These are phyloP conservation scores for Salix caprea DNA, from an alignment of 345 rosid genomes.

Conservation along the genomic window DNA sequence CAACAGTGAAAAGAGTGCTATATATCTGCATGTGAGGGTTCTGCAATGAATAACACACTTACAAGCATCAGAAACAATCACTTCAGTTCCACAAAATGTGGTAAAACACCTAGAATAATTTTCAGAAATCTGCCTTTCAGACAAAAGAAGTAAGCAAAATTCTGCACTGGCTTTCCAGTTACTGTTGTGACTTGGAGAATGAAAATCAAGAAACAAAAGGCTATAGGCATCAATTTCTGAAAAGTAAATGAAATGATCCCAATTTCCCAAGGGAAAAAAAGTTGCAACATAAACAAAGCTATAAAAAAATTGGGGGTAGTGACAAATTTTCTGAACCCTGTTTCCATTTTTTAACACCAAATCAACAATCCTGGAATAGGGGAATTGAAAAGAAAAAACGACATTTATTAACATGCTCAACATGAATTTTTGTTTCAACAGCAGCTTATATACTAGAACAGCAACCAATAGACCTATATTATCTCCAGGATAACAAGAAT, in stretches of 20 bases:
- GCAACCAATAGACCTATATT: not conserved
- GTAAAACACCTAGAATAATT: not conserved
- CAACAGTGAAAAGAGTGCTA: slow-evolving; percentile 63
- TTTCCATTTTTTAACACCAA: not conserved
- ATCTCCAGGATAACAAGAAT: not conserved
- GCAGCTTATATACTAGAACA: not conserved
- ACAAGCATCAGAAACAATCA: slow-evolving; percentile 16
- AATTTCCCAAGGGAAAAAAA: not conserved
- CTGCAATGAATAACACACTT: slow-evolving; percentile 44
- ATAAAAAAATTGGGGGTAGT: not conserved
- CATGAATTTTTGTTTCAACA: not conserved
- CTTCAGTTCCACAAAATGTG: not conserved
- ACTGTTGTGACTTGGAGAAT: not conserved
- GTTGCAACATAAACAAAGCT: not conserved
- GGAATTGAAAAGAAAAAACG: not conserved
- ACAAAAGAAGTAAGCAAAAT: not conserved
- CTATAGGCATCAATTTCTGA: not conserved
- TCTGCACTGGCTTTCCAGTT: not conserved
- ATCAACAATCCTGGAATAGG: not conserved
- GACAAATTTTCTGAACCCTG: not conserved
- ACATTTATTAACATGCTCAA: not conserved
- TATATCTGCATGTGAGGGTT: slow-evolving; percentile 64
- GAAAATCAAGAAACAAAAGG: not conserved
- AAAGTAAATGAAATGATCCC: not conserved
- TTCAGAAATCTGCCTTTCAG: not conserved